A percentile compares a stretch with the other conserved stretches of the same genome.
Conservation (phyloP, 768 basidiomycete species). For the Polyporus arcularius region DNA sequence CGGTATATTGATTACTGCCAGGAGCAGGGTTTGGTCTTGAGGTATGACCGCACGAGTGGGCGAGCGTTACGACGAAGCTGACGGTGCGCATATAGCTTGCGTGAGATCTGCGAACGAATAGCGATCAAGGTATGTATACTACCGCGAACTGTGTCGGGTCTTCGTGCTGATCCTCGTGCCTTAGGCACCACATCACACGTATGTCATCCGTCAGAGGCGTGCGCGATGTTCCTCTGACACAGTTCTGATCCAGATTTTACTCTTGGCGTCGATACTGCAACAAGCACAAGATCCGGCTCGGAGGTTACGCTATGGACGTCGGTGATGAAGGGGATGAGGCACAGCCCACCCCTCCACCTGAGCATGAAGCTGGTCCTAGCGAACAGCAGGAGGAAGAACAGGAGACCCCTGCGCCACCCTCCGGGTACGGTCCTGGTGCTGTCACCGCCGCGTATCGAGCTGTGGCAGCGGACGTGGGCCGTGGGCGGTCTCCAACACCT, state of each 20-base stretch:
- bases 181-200: slow-evolving; percentile 90
- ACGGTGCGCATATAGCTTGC: slow-evolving; percentile 42
- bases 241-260: slow-evolving; percentile 59
- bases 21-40: slow-evolving; percentile 81
- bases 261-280: slow-evolving; percentile 93
- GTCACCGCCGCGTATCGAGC: slow-evolving; percentile 47
- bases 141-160: not conserved
- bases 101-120: slow-evolving; percentile 87
- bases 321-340: slow-evolving; percentile 40
- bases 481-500: slow-evolving; percentile 77
- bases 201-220: slow-evolving; percentile 28
- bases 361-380: slow-evolving; percentile 45
- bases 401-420: slow-evolving; percentile 16
- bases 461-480: slow-evolving; percentile 40
- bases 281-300: slow-evolving; percentile 88
- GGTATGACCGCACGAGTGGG: slow-evolving; percentile 39
- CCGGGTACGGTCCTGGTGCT: slow-evolving; percentile 41
- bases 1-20: slow-evolving; percentile 91
- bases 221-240: not conserved
- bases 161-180: not conserved
- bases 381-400: slow-evolving; percentile 47
- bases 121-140: slow-evolving; percentile 65
- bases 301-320: slow-evolving; percentile 77
- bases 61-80: not conserved
- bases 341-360: slow-evolving; percentile 2